phyloP scores from a whole-genome alignment of 257 asterid genomes.

The Linaria vulgaris region DNA sequence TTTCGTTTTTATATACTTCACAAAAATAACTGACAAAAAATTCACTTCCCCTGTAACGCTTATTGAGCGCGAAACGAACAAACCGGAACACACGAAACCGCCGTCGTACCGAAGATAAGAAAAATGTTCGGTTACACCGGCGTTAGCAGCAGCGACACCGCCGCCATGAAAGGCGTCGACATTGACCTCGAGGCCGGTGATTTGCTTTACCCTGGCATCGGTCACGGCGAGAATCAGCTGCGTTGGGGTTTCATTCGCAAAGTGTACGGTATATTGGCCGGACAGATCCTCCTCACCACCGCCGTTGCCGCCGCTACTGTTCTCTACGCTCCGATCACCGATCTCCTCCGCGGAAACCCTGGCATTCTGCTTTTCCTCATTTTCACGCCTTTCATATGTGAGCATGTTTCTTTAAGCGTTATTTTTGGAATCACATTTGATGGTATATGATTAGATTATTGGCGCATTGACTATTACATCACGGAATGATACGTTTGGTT shows the following conservation, averaged over 20 bases:
- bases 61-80: too few relatives aligned
- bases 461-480: too few relatives aligned
- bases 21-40: too few relatives aligned
- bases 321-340: constrained; percentile 72
- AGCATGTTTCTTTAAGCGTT: constrained; percentile 22
- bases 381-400: constrained; percentile 82
- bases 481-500: too few relatives aligned
- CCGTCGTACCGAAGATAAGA: not conserved
- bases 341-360: constrained; percentile 68
- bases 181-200: constrained; percentile 58
- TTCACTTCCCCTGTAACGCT: too few relatives aligned
- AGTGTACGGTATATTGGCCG: constrained; percentile 83
- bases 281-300: constrained; percentile 74
- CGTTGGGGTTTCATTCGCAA: constrained; percentile 98
- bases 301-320: constrained; percentile 66
- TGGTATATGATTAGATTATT: not conserved
- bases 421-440: not conserved
- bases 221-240: constrained; percentile 80
- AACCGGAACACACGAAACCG: not conserved
- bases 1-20: too few relatives aligned
- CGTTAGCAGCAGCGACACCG: not conserved
- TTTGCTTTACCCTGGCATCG: constrained; percentile 81
- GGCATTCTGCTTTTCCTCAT: constrained; percentile 66
- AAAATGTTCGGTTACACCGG: not conserved
- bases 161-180: not conserved